A percentile compares a stretch with the other conserved stretches of the same genome.
Evolutionary conservation across 1,284 basidiomycete species (phyloP).

Genomic region (Pterulicium gracile): DNA sequence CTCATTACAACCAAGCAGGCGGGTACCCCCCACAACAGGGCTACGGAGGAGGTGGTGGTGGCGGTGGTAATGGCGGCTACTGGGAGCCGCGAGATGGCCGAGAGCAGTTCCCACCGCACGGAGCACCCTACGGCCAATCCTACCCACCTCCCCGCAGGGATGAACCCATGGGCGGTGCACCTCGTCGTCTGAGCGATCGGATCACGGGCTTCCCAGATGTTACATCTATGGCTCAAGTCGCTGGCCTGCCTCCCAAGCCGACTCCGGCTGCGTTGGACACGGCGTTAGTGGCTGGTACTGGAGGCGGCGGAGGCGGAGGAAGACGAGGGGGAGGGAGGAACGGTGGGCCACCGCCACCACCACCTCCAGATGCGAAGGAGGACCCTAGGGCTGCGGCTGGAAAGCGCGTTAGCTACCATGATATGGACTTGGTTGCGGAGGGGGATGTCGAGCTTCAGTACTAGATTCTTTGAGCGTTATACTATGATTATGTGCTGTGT

Average conservation of each 20-base stretch:
- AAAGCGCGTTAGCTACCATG: slow-evolving; percentile 75
- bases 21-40: slow-evolving; percentile 16
- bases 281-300: slow-evolving; percentile 36
- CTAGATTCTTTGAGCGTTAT: too few relatives aligned
- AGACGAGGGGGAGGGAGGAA: slow-evolving; percentile 25
- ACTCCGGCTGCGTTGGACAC: slow-evolving; percentile 46
- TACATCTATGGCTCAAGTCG: slow-evolving; percentile 43
- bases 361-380: slow-evolving; percentile 77
- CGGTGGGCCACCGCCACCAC: slow-evolving; percentile 52
- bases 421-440: slow-evolving; percentile 81
- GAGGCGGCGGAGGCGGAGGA: slow-evolving; percentile 19
- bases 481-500: too few relatives aligned
- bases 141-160: slow-evolving; percentile 39
- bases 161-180: slow-evolving; percentile 25
- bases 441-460: slow-evolving; percentile 10
- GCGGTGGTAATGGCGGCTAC: slow-evolving; percentile 33
- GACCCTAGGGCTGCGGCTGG: slow-evolving; percentile 78
- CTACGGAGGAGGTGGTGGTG: slow-evolving; percentile 13
- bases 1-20: slow-evolving; percentile 32
- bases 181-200: slow-evolving; percentile 56
- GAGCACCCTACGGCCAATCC: slow-evolving; percentile 19
- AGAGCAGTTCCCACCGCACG: slow-evolving; percentile 13
- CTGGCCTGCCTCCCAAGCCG: slow-evolving; percentile 71
- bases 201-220: slow-evolving; percentile 60
- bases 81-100: slow-evolving; percentile 40